A percentile compares a stretch with the other conserved stretches of the same genome.
phyloP scores from a whole-genome alignment of 257 asterid genomes.

The Capsicum rhomboideum region DNA sequence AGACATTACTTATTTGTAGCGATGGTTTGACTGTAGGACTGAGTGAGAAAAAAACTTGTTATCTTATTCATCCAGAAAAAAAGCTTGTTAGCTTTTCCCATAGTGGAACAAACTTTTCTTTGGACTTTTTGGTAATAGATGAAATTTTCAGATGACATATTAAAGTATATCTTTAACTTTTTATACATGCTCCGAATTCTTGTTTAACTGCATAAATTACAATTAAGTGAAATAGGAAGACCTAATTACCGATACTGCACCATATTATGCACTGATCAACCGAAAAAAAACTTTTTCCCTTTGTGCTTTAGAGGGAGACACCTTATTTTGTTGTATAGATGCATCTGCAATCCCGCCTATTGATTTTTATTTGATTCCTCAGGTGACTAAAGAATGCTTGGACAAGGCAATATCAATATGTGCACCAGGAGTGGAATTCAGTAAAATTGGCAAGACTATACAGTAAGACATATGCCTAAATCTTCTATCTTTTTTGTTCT shows the following conservation, averaged over 20 bases:
- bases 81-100: not conserved
- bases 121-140: not conserved
- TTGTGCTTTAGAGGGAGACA: not conserved
- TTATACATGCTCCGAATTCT: not conserved
- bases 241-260: not conserved
- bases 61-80: not conserved
- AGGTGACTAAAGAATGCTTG: slow-evolving; percentile 88
- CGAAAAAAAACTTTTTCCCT: not conserved
- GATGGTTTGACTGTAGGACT: not conserved
- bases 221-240: not conserved
- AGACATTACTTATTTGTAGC: not conserved
- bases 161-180: no score
- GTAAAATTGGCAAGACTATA: slow-evolving; percentile 74
- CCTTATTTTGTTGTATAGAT: not conserved
- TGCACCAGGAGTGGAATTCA: slow-evolving; percentile 82
- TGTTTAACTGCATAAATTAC: not conserved
- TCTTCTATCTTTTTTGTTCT: not conserved
- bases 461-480: slow-evolving; percentile 51
- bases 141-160: no score
- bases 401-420: slow-evolving; percentile 83
- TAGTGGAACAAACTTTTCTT: not conserved
- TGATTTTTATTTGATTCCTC: not conserved
- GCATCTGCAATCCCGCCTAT: not conserved
- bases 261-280: not conserved
- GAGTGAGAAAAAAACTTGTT: not conserved